Conservation (phyloP, 768 basidiomycete species). For the Antrodiella citrinella region DNA sequence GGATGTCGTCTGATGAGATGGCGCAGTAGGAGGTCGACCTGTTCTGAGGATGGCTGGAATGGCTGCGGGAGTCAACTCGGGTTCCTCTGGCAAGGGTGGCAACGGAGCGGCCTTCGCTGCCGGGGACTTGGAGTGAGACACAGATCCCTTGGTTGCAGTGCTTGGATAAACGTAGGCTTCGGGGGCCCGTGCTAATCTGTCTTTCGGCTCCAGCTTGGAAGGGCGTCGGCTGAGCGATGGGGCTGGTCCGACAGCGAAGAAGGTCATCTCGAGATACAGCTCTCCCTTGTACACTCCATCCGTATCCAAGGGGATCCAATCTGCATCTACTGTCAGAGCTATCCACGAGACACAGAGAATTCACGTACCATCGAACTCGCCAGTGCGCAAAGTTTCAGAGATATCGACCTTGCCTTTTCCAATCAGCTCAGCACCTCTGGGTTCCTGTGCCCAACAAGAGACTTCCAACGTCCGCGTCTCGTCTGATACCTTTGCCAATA, state of each 20-base stretch:
- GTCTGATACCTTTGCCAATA: slow-evolving; percentile 47
- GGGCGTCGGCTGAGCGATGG: slow-evolving; percentile 28
- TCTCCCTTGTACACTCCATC: slow-evolving; percentile 67
- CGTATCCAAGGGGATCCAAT: slow-evolving; percentile 57
- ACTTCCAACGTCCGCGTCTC: slow-evolving; percentile 61
- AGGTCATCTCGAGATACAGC: slow-evolving; percentile 90
- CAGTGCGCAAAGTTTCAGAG: slow-evolving; percentile 67
- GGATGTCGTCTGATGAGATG: too few relatives aligned
- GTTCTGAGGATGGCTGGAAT: not conserved
- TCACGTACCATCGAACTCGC: slow-evolving; percentile 94
- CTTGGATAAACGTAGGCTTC: not conserved
- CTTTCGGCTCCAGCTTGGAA: slow-evolving; percentile 22
- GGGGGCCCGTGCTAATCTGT: slow-evolving; percentile 1
- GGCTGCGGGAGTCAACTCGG: not conserved
- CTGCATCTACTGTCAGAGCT: too few relatives aligned
- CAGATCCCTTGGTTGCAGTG: not conserved
- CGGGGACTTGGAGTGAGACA: slow-evolving; percentile 3
- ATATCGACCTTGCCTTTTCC: slow-evolving; percentile 75
- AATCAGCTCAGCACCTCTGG: slow-evolving; percentile 62
- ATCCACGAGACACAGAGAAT: too few relatives aligned
- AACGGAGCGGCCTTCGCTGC: slow-evolving; percentile 11
- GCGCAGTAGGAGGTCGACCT: too few relatives aligned
- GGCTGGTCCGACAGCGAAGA: slow-evolving; percentile 64
- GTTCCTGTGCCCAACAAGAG: slow-evolving; percentile 76
- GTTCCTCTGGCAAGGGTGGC: not conserved